Evolutionary conservation across 2,329 filamentous ascomycete species (phyloP), one percentile per base, ranked within the genome.

Genomic region (Metarhizium robertsii): DNA sequence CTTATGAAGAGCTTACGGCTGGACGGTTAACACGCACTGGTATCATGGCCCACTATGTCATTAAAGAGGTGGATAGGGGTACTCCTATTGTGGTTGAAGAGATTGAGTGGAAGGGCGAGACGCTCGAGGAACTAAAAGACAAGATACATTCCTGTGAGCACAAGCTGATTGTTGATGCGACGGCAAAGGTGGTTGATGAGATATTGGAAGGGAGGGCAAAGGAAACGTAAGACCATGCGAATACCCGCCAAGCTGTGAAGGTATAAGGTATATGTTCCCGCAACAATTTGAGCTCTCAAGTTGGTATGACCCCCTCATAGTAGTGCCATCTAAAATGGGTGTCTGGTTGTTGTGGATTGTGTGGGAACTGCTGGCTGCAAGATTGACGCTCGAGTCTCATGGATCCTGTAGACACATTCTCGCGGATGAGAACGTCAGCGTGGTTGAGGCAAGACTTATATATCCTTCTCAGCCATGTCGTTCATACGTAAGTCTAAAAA

Each of bases 41-140:
- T 0, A 85, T 95, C 54, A 96, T 95, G 92, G 84, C 90, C 16
- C 91, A 96, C 72, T 86, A 92, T 70, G 90, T 95, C 50, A 85
- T 88, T 59, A 76, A 74, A 8, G 83, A 92, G 68, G 90, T 96
- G 54, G 91, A 96, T 73, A 80, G 86, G 65, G 91, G 91, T 2
- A 76, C 80, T 60, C 85, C 88, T 10, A 86, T 95, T 62, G 65
- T 61, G 42, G 55, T 55, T 18, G 46, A 60, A 10, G 58, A 64
- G 55, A 57, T 96, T 29, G 77, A 83, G 55, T 83, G 80, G 61
- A 76, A 80, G 50, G 84, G 82, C 40, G 85, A 90, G 64, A 77
- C 75, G 29, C 64, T 92, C 55, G 79, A 83, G 38, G 78, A 80
- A 52, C 76, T 96, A 32, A 80, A 90, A 71, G 74, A 81, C 64